phyloP scores from a whole-genome alignment of 176 grass and related monocot genomes.

The Zoysia japonica region DNA sequence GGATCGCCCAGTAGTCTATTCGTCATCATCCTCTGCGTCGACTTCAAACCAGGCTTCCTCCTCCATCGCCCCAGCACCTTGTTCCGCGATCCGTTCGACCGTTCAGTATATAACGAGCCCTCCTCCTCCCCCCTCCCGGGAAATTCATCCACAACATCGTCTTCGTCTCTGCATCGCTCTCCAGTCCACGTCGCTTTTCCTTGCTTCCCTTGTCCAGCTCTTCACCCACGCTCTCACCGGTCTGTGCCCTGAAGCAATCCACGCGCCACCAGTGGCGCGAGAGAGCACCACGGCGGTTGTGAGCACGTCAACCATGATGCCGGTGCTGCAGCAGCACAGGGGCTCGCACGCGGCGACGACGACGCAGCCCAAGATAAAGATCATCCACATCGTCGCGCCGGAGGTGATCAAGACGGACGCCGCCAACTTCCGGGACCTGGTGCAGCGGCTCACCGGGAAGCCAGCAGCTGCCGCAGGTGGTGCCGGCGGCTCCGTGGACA shows the following conservation, averaged over 20 bases:
- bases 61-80: no score
- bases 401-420: slow-evolving; percentile 92
- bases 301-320: slow-evolving; percentile 2
- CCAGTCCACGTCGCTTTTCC: background rate
- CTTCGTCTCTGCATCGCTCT: no score
- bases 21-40: no score
- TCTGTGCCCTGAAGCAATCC: background rate
- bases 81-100: no score
- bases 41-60: no score
- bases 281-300: slow-evolving; percentile 30
- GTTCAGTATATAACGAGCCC: no score
- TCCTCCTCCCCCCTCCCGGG: no score
- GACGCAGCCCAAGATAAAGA: slow-evolving; percentile 60
- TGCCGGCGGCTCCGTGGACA: background rate
- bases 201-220: background rate
- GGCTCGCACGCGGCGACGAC: slow-evolving; percentile 19
- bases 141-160: no score
- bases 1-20: no score
- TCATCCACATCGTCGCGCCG: slow-evolving; percentile 76
- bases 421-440: slow-evolving; percentile 77
- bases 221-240: background rate
- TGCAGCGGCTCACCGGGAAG: slow-evolving; percentile 86
- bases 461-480: background rate
- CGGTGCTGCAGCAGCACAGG: background rate
- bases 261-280: slow-evolving; percentile 18